These are phyloP conservation scores for Ramaria sp. DNA, from an alignment of 768 basidiomycete species.

Conservation along the genomic window DNA sequence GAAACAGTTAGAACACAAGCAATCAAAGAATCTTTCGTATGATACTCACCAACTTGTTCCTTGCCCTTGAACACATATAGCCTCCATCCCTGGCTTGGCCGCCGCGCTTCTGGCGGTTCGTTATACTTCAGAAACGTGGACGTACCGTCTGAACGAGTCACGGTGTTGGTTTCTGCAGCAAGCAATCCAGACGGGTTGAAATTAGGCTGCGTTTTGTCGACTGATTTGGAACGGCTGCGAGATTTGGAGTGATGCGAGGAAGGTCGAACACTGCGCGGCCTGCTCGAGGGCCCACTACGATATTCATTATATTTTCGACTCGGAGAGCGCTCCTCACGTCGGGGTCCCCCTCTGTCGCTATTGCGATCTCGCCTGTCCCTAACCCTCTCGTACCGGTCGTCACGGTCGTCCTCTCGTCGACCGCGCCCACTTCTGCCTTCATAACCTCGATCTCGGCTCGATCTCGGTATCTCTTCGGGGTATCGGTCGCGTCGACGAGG, in stretches of 20 bases:
- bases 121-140: conserved; percentile 90
- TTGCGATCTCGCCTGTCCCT: conserved; percentile 6
- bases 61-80: conserved; percentile 95
- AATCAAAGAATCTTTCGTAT: neutral
- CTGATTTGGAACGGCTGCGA: conserved; percentile 24
- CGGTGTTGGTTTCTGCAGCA: conserved; percentile 93
- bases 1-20: neutral
- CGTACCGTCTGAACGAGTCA: conserved; percentile 63
- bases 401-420: conserved; percentile 8
- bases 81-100: conserved; percentile 83
- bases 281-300: neutral
- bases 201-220: conserved; percentile 70
- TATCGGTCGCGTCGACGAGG: conserved; percentile 7
- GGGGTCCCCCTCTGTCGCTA: neutral
- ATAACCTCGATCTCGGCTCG: conserved; percentile 2
- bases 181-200: conserved; percentile 82
- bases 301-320: neutral
- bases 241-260: conserved; percentile 29
- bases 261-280: conserved; percentile 14
- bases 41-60: conserved; percentile 75
- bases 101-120: conserved; percentile 95
- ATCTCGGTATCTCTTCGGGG: neutral
- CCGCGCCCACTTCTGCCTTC: conserved; percentile 6
- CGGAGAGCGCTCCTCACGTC: neutral
- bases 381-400: conserved; percentile 6